Evolutionary conservation across 441 rosid species (phyloP), one percentile per base, ranked within the genome.

Genomic region (Gossypium lobatum): DNA sequence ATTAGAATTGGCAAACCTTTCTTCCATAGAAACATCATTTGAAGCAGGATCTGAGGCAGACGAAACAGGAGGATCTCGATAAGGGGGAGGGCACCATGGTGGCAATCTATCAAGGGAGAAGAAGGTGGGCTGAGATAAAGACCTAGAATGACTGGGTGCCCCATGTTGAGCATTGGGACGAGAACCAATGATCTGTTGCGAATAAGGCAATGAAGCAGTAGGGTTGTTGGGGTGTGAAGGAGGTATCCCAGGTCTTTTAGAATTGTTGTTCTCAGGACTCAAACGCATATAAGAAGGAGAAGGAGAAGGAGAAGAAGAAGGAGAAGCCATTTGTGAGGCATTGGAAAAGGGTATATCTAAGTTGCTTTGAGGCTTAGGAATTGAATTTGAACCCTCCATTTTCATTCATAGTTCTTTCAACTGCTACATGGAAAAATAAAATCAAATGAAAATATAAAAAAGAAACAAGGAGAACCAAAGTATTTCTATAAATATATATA

Each of bases 201-300:
- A 66, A 61, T 79, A 83, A 4, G 86, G 82, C 63, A 65, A 82
- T 6, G 82, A 60, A 16, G 79, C 71, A 8, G 78, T 73, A 23
- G 70, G 77, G 73, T 68, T 80, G 50, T 88, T 83, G 4, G 88
- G 91, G 71, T 88, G 87, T 1, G 91, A 80, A 16, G 89, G 91
- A 72, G 89, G 87, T 5, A 88, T 80, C 48, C 89, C 88, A 6
- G 75, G 67, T 72, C 85, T 77, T 54, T 84, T 87, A 55, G 17
- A 69, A 63, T 16, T 71, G 45, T 61, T 62, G 63, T 64, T 74
- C 64, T 74, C 76, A 8, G 73, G 78, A 45, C 80, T 64, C 63
- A 71, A 74, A 62, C 75, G 80, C 10, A 61, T 80, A 34, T 37
- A 37, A 7, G 64, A 25, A 9, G 60, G 0, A 28, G 34, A 28